Conservation (phyloP, 2,329 filamentous ascomycete species). For the Ampelomyces quisqualis region DNA sequence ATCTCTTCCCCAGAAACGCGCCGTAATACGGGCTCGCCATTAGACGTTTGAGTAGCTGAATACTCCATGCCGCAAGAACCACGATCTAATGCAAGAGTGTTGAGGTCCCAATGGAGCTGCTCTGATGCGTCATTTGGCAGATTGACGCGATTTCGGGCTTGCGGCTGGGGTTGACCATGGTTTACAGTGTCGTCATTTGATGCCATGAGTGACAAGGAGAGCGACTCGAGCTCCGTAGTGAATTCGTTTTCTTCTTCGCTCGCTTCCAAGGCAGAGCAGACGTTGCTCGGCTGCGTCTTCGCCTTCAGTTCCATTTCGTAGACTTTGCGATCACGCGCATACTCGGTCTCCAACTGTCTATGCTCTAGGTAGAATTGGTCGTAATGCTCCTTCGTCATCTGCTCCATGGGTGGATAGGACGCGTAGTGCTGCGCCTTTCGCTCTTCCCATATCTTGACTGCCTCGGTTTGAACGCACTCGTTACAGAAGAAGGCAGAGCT, state of each 20-base stretch:
- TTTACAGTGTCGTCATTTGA: slow-evolving; percentile 19
- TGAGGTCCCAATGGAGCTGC: slow-evolving; percentile 40
- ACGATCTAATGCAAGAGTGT: slow-evolving; percentile 33
- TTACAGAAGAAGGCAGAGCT: slow-evolving; percentile 34
- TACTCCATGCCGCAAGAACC: slow-evolving; percentile 40
- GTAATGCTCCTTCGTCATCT: slow-evolving; percentile 38
- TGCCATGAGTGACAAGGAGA: slow-evolving; percentile 33
- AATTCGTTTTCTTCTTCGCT: slow-evolving; percentile 37
- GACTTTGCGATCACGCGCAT: slow-evolving; percentile 24
- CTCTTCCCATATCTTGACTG: slow-evolving; percentile 29
- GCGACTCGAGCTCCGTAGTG: slow-evolving; percentile 33
- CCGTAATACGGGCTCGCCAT: slow-evolving; percentile 9
- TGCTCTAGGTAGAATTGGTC: slow-evolving; percentile 36
- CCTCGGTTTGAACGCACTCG: slow-evolving; percentile 35
- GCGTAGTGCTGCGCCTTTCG: slow-evolving; percentile 32
- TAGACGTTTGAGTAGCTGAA: slow-evolving; percentile 16
- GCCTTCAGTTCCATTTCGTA: slow-evolving; percentile 31
- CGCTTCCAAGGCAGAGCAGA: slow-evolving; percentile 32
- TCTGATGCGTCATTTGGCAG: slow-evolving; percentile 37
- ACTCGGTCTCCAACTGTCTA: slow-evolving; percentile 30
- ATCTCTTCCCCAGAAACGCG: slow-evolving; percentile 25
- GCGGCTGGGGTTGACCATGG: slow-evolving; percentile 7
- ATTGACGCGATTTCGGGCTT: slow-evolving; percentile 22
- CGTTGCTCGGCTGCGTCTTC: slow-evolving; percentile 31
- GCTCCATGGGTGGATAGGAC: slow-evolving; percentile 27